Base-by-base conservation (phyloP, 257 asterid genomes). In the Lithospermum erythrorhizon region DNA sequence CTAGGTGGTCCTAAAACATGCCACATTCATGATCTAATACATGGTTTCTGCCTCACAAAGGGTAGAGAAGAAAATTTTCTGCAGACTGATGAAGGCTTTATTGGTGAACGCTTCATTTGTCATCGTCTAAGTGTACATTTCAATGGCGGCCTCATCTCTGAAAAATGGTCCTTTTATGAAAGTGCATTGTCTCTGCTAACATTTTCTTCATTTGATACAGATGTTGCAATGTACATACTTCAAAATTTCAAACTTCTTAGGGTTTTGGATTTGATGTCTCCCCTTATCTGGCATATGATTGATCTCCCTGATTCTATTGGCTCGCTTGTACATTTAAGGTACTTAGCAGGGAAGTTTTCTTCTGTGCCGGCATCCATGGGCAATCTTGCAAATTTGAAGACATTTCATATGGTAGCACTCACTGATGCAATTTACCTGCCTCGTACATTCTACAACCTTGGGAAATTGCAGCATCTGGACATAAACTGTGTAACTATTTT, bases 381-480 rank as follows among this genome's bases (percentile, higher is more conserved):
- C 6, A 21, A 21, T 29, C 64, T 68, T 11, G 22, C 23, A 51
- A 57, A 57, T 48, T 29, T 69, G 19, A 32, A 63, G 29, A 59
- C 63, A 4, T 21, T 69, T 59, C 14, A n/a, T 27, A 27, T 27
- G 30, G 30, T 27, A 27, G 30, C 30, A 6, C 6, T 27, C 6
- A 27, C 30, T 27, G 30, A 27, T 27, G 6, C 30, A 6, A 27
- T 27, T 27, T 6, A 27, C 4, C 6, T 27, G 30, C 30, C 30
- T 27, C 6, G 3, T 3, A 2, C 30, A 3, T 27, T 27, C 30
- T 27, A 27, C 6, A 27, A 27, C 6, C 30, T 57, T 35, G 21
- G 4, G n/a, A 66, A 22, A 13, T 59, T 66, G 35, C 48, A 57
- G 53, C 65, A 66, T 59, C 14, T 66, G 22, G 58, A 30, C 4